Evolutionary conservation across 2,329 filamentous ascomycete species (phyloP).

Genomic region (Thermothelomyces thermophilus): DNA sequence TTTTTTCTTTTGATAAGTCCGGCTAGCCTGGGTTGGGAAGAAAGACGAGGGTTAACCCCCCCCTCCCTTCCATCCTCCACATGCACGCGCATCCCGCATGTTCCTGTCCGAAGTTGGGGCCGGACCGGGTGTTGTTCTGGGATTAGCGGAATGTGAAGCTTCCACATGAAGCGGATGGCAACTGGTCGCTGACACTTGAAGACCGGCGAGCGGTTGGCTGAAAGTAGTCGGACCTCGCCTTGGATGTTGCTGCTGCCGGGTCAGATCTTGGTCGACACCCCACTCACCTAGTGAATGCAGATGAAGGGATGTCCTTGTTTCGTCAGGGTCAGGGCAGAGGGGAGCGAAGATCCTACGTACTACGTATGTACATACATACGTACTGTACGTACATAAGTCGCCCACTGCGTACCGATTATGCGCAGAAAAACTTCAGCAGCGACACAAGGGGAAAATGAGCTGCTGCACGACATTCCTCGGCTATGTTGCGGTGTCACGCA

Average conservation of each 20-base stretch:
- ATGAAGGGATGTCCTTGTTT: constrained; percentile 35
- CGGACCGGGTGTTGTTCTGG: constrained; percentile 3
- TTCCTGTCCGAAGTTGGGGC: too few species aligned
- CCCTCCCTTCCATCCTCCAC: too few species aligned
- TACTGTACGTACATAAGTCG: too few species aligned
- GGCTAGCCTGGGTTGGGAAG: constrained; percentile 22
- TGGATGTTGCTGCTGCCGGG: constrained; percentile 9
- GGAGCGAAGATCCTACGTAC: constrained; percentile 3
- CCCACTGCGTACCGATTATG: too few species aligned
- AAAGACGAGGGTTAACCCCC: constrained; percentile 1
- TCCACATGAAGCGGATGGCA: not conserved
- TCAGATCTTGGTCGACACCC: constrained; percentile 20
- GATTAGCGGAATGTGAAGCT: constrained; percentile 10
- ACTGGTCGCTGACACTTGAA: not conserved
- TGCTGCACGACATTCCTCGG: too few species aligned
- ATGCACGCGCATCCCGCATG: too few species aligned
- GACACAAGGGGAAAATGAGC: not conserved
- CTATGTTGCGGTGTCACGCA: not conserved
- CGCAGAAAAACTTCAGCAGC: too few species aligned
- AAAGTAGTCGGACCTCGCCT: constrained; percentile 7
- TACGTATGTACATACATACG: too few species aligned
- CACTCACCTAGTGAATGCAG: constrained; percentile 10
- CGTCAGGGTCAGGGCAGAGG: constrained; percentile 10
- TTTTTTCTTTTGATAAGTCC: constrained; percentile 37
- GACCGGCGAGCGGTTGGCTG: constrained; percentile 8